Base-by-base conservation (phyloP, 352 stramenopile species). In the Phytophthora europaea region DNA sequence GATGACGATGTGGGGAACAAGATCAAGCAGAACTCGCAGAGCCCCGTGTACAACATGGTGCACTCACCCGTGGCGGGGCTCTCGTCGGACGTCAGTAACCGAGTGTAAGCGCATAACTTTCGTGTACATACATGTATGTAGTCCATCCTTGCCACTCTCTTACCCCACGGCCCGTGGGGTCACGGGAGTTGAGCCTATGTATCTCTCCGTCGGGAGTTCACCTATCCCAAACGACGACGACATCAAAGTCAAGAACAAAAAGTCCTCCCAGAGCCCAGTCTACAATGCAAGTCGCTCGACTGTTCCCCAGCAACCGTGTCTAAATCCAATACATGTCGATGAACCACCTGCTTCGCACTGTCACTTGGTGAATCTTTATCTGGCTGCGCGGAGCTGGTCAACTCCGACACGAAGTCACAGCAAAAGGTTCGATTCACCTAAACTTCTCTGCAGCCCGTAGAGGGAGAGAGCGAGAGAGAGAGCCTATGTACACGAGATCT, bases 41-140 rank as follows among this genome's bases (percentile, higher is more conserved):
- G 43, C 43, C 75, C 71, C 10, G 52, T 55, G 47, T 82, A 79
- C 64, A 75, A 68, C 9, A 61, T 72, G 12, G 18, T 79, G 47
- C 54, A 26, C 62, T 82, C 75, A 15, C 71, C 75, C 1, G 43
- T 74, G 15, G 64, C 57, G 0, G 43, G 38, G 1, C 40, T 78
- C 7, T 13, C n/a, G 6, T 61, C 55, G 26, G 58, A 76, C 45
- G 59, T 53, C 26, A 62, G 40, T 34, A 70, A 33, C 58, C 58
- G 53, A 16, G 65, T 73, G 28, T 76, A 77, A 73, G 34, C 13
- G 34, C 34, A 40, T 40, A 10, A 40, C 34, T 9, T 9, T 3
- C 9, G 34, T 48, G 40, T 48, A 48, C 13, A 48, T 50, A n/a
- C n/a, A n/a, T n/a, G 40, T 50, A 50, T 43, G 36, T 18, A 43